Percentiles rank a stretch among this genome's conserved stretches.
Conservation (phyloP, 2,329 filamentous ascomycete genomes). For the Falciphora oryzae region DNA sequence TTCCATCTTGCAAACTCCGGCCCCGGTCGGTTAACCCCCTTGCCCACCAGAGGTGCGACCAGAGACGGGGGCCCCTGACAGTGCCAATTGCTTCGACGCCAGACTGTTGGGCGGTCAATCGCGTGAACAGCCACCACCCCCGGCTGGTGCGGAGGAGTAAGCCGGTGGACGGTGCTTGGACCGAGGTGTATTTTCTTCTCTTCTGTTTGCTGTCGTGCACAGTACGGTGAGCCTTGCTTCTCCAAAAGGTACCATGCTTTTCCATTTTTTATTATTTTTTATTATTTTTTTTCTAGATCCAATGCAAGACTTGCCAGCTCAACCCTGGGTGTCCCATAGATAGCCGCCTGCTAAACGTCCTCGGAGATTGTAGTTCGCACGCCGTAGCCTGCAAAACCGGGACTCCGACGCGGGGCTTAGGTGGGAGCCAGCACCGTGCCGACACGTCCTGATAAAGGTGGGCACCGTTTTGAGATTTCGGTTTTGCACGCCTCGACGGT, state of each 20-base stretch:
- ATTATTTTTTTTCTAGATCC: too few relatives aligned
- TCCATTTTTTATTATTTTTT: too few relatives aligned
- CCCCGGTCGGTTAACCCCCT: background rate
- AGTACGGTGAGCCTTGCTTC: too few relatives aligned
- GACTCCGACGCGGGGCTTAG: background rate
- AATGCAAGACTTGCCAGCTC: too few relatives aligned
- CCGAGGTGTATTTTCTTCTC: background rate
- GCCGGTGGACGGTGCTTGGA: background rate
- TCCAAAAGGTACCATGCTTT: too few relatives aligned
- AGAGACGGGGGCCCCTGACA: background rate
- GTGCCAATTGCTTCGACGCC: background rate
- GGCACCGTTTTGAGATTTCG: background rate
- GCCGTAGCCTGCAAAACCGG: background rate
- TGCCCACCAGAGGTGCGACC: conserved; percentile 3
- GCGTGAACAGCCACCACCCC: background rate
- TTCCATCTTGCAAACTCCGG: conserved; percentile 3
- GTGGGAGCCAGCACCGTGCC: background rate
- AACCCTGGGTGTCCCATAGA: too few relatives aligned
- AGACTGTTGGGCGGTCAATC: background rate
- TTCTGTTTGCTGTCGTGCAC: too few relatives aligned
- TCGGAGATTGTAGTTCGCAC: background rate
- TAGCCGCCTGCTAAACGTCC: background rate
- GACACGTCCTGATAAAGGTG: background rate
- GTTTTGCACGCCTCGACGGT: conserved; percentile 7
- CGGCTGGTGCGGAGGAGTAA: background rate